Percentiles rank a stretch among this genome's conserved stretches.
These are phyloP conservation scores for Aspergillus carlsbadensis DNA, from an alignment of 495 filamentous ascomycete genomes.

Conservation along the genomic window DNA sequence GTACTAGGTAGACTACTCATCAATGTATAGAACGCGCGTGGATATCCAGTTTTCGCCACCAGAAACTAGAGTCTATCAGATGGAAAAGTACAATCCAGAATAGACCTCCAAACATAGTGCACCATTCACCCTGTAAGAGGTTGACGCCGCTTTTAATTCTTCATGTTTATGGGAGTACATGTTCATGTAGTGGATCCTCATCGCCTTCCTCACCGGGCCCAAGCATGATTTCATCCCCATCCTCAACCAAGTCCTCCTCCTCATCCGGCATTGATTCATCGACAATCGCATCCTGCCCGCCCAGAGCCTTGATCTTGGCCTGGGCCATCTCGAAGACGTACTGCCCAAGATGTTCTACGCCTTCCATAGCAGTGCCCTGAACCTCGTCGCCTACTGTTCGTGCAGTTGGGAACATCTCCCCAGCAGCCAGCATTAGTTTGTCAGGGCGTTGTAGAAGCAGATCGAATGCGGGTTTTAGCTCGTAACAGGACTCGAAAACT, in stretches of 20 bases:
- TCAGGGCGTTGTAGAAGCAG: slow-evolving; percentile 67
- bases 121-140: not conserved
- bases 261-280: slow-evolving; percentile 35
- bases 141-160: not conserved
- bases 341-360: slow-evolving; percentile 91
- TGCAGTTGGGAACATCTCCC: slow-evolving; percentile 79
- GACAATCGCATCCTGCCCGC: slow-evolving; percentile 35
- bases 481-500: slow-evolving; percentile 86
- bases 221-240: slow-evolving; percentile 43
- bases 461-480: slow-evolving; percentile 83
- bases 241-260: slow-evolving; percentile 46
- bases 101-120: not conserved
- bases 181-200: slow-evolving; percentile 40
- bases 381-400: slow-evolving; percentile 58
- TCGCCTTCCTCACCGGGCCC: slow-evolving; percentile 35
- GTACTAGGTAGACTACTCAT: too few species aligned
- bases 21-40: too few species aligned
- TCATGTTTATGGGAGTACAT: slow-evolving; percentile 15
- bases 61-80: not conserved
- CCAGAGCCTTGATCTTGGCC: slow-evolving; percentile 70
- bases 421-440: slow-evolving; percentile 75
- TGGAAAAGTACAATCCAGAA: not conserved
- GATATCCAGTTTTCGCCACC: not conserved
- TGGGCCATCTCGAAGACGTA: slow-evolving; percentile 97
- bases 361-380: slow-evolving; percentile 70